Evolutionary conservation across 495 filamentous ascomycete genomes (phyloP), one percentile per base, ranked within the genome.

Genomic region (Penicillium goetzii): DNA sequence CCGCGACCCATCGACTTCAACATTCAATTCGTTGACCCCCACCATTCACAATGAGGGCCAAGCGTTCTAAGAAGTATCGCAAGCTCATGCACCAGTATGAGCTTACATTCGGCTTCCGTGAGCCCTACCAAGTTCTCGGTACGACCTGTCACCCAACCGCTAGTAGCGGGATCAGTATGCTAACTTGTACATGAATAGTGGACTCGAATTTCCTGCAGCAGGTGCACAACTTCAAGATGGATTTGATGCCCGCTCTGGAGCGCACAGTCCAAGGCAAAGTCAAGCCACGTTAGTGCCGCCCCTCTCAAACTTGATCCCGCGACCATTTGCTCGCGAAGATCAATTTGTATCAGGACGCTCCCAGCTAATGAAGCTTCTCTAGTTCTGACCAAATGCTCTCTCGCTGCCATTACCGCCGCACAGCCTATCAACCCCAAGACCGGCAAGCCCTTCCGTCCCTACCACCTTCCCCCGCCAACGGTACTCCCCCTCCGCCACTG

Each of bases 71-170:
- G 81, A 90, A 92, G 74, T 99, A 98, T 78, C 89, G 92, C 71
- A 96, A 96, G 87, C 85, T 97, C 61, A 97, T 99, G 92, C 86
- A 91, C 67, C 87, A 93, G 70, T 98, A 92, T 86, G 85, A 86
- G 69, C 80, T 92, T 63, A 85, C 83, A 52, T 96, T 93, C 66
- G 88, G 89, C 25, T 97, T 97, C 75, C 91, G 93, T 59, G 90
- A 93, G 72, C 92, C 94, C 7, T 98, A 97, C 73, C 94, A 98
- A 80, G 89, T 98, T 19, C 84, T 98, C 38, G 76, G 88, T 91
- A 80, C 54, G 80, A 66, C n/a, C 5, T 36, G 9, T 54, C 32
- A 54, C 40, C 33, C 56, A 36, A 49, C 34, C 34, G 52, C 40
- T 25, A 52, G 5, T 32, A 1, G 19, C 43, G 26, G 30, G 21